phyloP scores from a whole-genome alignment of 2,329 filamentous ascomycete genomes.

The Cephalotrichum gorgonifer region DNA sequence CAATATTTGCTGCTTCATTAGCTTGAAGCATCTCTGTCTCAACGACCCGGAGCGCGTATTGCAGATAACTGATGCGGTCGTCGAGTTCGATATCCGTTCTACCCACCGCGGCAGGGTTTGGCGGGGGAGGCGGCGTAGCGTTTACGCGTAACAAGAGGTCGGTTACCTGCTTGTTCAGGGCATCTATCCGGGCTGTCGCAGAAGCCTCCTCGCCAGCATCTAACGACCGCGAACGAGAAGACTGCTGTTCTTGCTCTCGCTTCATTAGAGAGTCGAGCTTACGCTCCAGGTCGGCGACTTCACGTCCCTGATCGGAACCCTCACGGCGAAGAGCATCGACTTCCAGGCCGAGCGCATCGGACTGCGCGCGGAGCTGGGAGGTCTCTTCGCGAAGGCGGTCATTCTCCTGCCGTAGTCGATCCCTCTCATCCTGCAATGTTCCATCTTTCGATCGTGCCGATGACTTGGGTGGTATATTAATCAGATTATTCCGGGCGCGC shows the following conservation, averaged over 20 bases:
- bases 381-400: slow-evolving; percentile 37
- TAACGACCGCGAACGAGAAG: neutral
- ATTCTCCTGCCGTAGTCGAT: slow-evolving; percentile 35
- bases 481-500: slow-evolving; percentile 27
- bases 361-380: slow-evolving; percentile 18
- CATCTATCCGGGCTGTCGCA: slow-evolving; percentile 36
- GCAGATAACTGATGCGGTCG: slow-evolving; percentile 59
- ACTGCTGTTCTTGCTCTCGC: slow-evolving; percentile 40
- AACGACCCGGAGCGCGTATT: slow-evolving; percentile 44
- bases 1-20: slow-evolving; percentile 18
- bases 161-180: slow-evolving; percentile 55
- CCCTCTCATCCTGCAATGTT: slow-evolving; percentile 30
- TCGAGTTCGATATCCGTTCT: slow-evolving; percentile 43
- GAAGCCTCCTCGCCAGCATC: slow-evolving; percentile 8
- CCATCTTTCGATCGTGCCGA: slow-evolving; percentile 26
- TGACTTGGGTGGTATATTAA: slow-evolving; percentile 50
- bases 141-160: slow-evolving; percentile 41
- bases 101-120: slow-evolving; percentile 27
- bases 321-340: slow-evolving; percentile 24
- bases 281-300: slow-evolving; percentile 51
- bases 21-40: slow-evolving; percentile 31
- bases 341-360: slow-evolving; percentile 22
- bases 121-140: slow-evolving; percentile 44
- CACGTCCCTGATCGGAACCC: slow-evolving; percentile 28
- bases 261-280: slow-evolving; percentile 60